Base-by-base conservation (phyloP, 225 moss, liverwort and hornwort genomes). In the Antitrichia curtipendula region DNA sequence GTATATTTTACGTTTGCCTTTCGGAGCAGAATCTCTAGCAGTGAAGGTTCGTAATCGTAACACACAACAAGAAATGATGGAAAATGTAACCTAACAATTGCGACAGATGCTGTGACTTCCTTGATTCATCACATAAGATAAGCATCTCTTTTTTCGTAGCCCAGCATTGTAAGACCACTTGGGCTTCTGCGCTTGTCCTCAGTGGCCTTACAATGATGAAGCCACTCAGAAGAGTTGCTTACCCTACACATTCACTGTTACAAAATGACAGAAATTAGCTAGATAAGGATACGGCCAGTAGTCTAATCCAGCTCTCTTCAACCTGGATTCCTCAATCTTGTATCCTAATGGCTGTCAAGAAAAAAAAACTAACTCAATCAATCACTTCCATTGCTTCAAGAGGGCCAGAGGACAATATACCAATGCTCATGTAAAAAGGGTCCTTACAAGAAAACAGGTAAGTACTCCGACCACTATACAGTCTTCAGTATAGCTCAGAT, bases 301-400 rank as follows among this genome's bases (percentile, higher is more conserved):
- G 34, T 94, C 94, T 85, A 96, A 93, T 81, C 96, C 93, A 62
- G 95, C 94, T 58, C 92, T 95, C 90, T 95, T 94, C 92, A 96
- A 88, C 88, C 94, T 96, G 38, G 94, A 90, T 86, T 93, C 94
- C 61, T 90, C 91, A 57, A 96, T 94, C 86, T 93, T 92, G 84
- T 91, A 96, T 57, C 94, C 96, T 53, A 96, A 80, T 29, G 96
- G 96, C 93, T 96, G 93, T 87, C 41, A 74, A 75, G 24, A 3
- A 53, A 54, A 54, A 78, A 63, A 16, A 23, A 17, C 0, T 1
- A 62, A 36, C 8, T 53, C 34, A 85, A 61, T 59, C 78, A 80
- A 71, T 72, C 83, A 60, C 58, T 49, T 27, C 69, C 78, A 94
- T 62, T 69, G 52, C 15, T 82, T 71, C 61, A 38, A 81, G 27